These are phyloP conservation scores for Tolypocladium sp. DNA, from an alignment of 2,329 filamentous ascomycete genomes.

Conservation along the genomic window DNA sequence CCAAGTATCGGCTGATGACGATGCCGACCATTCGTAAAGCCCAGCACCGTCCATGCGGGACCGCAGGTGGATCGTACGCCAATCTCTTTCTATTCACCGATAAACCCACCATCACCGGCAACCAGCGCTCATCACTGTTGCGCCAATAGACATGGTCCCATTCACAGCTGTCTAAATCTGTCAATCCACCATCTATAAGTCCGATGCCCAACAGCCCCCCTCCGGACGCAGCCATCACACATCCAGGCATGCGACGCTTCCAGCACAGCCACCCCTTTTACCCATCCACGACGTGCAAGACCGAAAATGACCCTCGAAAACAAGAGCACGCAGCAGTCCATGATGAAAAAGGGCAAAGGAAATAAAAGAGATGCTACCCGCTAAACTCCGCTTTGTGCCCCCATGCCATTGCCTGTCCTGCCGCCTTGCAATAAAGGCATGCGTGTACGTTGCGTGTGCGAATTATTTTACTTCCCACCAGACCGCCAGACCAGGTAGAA, in stretches of 20 bases:
- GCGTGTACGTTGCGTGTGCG: slow-evolving; percentile 3
- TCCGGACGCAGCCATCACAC: neutral
- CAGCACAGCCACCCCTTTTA: neutral
- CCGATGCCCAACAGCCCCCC: neutral
- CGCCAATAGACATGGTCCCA: neutral
- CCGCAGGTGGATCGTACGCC: too few species aligned
- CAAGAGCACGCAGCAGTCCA: neutral
- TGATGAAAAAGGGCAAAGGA: slow-evolving; percentile 4
- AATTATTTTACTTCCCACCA: slow-evolving; percentile 3
- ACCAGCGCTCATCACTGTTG: neutral
- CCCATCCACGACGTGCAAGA: neutral
- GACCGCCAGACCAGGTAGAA: neutral
- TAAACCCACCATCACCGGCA: neutral
- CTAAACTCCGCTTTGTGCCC: slow-evolving; percentile 5
- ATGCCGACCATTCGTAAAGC: too few species aligned
- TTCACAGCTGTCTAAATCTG: neutral
- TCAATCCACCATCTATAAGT: neutral
- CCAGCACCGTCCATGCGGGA: too few species aligned
- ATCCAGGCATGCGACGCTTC: neutral
- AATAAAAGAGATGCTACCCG: slow-evolving; percentile 3
- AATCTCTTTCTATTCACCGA: too few species aligned
- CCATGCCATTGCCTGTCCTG: neutral
- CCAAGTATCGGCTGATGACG: too few species aligned
- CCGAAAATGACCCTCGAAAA: neutral
- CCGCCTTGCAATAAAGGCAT: neutral